Evolutionary conservation across 441 rosid genomes (phyloP).

Genomic region (Flueggea neowawraea): DNA sequence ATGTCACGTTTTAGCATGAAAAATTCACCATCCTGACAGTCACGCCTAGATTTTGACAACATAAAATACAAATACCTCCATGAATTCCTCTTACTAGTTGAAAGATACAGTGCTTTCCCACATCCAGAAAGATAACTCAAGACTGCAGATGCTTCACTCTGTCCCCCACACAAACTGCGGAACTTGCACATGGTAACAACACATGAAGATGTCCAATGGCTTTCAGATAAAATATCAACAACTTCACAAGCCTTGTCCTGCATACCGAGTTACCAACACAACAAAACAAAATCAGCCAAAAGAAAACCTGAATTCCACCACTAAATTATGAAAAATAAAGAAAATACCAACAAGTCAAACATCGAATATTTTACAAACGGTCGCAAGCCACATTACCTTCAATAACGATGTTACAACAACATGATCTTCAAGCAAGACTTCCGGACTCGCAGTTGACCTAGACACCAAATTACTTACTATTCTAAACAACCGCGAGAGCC

Average conservation of each 20-base stretch:
- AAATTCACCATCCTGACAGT: not conserved
- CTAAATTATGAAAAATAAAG: too few species aligned
- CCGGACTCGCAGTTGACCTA: conserved; percentile 33
- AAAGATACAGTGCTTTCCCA: conserved; percentile 60
- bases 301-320: not conserved
- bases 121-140: conserved; percentile 60
- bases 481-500: conserved; percentile 46
- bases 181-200: conserved; percentile 61
- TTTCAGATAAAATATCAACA: conserved; percentile 51
- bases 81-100: conserved; percentile 41
- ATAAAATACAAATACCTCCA: conserved; percentile 44
- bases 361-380: too few species aligned
- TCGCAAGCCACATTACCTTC: conserved; percentile 39
- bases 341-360: not conserved
- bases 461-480: conserved; percentile 48
- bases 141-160: conserved; percentile 54
- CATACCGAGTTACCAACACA: not conserved
- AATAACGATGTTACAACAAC: conserved; percentile 43
- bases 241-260: conserved; percentile 72
- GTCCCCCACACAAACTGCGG: conserved; percentile 54
- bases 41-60: not conserved
- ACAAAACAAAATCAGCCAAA: not conserved
- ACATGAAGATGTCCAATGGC: conserved; percentile 75
- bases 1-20: not conserved
- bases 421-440: conserved; percentile 36